These are phyloP conservation scores for Margaritispora aquatica DNA, from an alignment of 495 filamentous ascomycete species.

Conservation along the genomic window DNA sequence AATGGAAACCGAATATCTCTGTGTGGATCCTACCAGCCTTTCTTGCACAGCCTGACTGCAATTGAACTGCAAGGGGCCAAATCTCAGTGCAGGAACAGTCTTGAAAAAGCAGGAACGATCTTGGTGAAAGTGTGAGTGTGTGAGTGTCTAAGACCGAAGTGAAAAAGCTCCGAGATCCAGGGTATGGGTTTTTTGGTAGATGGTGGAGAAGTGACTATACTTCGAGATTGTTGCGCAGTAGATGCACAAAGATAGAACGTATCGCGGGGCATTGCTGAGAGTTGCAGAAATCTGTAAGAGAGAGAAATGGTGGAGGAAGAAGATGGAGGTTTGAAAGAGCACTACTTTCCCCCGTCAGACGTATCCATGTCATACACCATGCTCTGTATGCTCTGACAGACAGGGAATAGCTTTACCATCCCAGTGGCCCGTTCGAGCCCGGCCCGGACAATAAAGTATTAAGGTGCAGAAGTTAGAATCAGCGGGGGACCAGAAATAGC, in stretches of 20 bases:
- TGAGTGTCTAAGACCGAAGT: slow-evolving; percentile 1
- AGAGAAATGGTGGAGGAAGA: slow-evolving; percentile 4
- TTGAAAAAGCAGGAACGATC: slow-evolving; percentile 10
- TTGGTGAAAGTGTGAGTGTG: too few species aligned
- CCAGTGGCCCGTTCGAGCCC: not conserved
- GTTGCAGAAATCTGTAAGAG: not conserved
- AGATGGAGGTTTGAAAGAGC: not conserved
- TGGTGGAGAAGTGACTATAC: slow-evolving; percentile 7
- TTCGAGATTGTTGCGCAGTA: slow-evolving; percentile 12
- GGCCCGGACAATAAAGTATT: not conserved
- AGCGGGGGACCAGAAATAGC: not conserved
- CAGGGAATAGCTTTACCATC: not conserved
- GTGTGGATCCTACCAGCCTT: slow-evolving; percentile 14
- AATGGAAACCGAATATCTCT: slow-evolving; percentile 17
- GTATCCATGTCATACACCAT: too few species aligned
- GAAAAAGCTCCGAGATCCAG: not conserved
- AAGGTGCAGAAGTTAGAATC: not conserved
- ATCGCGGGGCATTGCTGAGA: slow-evolving; percentile 24
- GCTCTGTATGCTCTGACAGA: not conserved
- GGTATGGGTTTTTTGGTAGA: slow-evolving; percentile 5
- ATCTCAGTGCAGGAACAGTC: slow-evolving; percentile 16
- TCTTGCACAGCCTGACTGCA: slow-evolving; percentile 23
- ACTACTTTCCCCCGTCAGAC: not conserved
- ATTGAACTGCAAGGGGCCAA: slow-evolving; percentile 17
- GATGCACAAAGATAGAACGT: slow-evolving; percentile 21